Evolutionary conservation across 1,284 basidiomycete genomes (phyloP).

Genomic region (Trametes hirsuta): DNA sequence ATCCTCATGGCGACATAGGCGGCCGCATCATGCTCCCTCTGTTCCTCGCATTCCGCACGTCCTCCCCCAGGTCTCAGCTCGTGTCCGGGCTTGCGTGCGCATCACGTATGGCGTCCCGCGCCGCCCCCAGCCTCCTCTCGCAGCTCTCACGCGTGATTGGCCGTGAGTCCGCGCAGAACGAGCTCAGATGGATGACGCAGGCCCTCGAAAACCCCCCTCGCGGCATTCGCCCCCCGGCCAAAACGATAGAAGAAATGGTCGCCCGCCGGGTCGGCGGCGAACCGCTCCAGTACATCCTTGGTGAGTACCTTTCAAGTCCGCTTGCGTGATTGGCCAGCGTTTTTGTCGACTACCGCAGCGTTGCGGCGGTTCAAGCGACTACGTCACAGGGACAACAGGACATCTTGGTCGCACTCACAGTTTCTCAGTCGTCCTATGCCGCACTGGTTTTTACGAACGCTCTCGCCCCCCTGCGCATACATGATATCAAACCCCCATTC

Average conservation of each 20-base stretch:
- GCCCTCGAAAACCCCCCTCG: slow-evolving; percentile 28
- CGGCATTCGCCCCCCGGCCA: slow-evolving; percentile 15
- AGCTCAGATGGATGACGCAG: slow-evolving; percentile 67
- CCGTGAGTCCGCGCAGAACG: slow-evolving; percentile 48
- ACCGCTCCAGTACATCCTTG: slow-evolving; percentile 91
- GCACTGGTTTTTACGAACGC: background rate
- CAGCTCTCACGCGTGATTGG: slow-evolving; percentile 45
- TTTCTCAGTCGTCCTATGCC: background rate
- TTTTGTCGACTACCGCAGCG: no score
- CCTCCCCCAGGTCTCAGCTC: background rate
- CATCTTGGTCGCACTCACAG: no score
- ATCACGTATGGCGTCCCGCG: background rate
- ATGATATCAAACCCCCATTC: no score
- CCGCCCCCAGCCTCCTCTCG: slow-evolving; percentile 31
- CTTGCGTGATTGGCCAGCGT: background rate
- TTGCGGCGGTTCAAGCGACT: no score
- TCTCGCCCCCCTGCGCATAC: no score
- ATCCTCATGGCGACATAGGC: background rate
- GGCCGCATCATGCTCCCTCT: background rate
- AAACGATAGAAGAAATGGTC: slow-evolving; percentile 51
- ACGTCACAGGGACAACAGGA: no score
- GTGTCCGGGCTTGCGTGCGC: background rate
- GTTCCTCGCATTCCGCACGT: background rate
- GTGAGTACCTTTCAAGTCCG: slow-evolving; percentile 45
- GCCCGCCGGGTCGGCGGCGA: slow-evolving; percentile 64